Conservation (phyloP, 306 rosid species). For the Gastrolobium bilobum region DNA sequence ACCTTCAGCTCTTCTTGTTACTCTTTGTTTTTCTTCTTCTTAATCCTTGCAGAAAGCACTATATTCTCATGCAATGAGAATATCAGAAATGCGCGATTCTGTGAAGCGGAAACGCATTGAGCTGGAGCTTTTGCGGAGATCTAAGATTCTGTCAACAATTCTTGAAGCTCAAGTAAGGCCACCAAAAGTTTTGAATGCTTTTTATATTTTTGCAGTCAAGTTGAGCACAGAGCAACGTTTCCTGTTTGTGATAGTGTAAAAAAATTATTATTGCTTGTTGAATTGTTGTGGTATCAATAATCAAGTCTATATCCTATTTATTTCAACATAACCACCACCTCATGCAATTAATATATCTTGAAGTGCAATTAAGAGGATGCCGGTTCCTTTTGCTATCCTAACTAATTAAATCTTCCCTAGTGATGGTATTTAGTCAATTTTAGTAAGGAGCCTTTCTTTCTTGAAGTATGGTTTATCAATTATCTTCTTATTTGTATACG, state of each 20-base stretch:
- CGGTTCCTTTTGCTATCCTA: conserved; percentile 3
- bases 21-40: conserved; percentile 21
- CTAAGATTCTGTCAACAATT: conserved; percentile 64
- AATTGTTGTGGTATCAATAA: not conserved
- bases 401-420: not conserved
- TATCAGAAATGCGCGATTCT: conserved; percentile 69
- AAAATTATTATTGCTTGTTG: not conserved
- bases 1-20: conserved; percentile 29
- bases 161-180: conserved; percentile 83
- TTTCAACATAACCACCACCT: conserved; percentile 14
- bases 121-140: conserved; percentile 71
- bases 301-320: conserved; percentile 5
- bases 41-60: conserved; percentile 69
- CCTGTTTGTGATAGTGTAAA: not conserved
- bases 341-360: conserved; percentile 18
- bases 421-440: conserved; percentile 10
- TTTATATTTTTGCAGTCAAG: conserved; percentile 37
- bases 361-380: conserved; percentile 23
- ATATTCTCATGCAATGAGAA: conserved; percentile 64
- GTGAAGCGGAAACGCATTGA: conserved; percentile 68
- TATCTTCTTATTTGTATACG: conserved; percentile 1
- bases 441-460: conserved; percentile 10
- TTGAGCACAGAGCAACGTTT: conserved; percentile 20
- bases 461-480: conserved; percentile 30
- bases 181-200: conserved; percentile 12